Evolutionary conservation across 768 basidiomycete species (phyloP), one percentile per base, ranked within the genome.

Genomic region (Mycena olivaceomarginata): DNA sequence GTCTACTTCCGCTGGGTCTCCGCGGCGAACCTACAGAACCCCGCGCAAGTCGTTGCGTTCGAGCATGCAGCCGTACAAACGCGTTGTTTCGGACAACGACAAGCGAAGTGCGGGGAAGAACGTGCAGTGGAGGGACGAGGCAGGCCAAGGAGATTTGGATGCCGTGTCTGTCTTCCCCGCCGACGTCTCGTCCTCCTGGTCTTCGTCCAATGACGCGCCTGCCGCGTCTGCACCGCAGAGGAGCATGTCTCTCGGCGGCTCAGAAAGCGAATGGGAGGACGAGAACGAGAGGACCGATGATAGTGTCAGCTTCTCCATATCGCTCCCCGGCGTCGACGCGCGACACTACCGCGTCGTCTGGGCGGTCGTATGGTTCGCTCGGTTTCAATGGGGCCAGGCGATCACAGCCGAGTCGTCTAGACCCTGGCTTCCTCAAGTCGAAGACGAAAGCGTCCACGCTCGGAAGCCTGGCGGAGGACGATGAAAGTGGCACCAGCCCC

Each of bases 201-300:
- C 75, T 43, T 59, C 89, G 25, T 75, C 74, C 31, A 80, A 81
- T 16, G 83, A 80, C n/a, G 79, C 80, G 45, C 80, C 79, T n/a
- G 78, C 74, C 46, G 70, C 68, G 4, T 77, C 77, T 46, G 76
- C 81, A 6, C 79, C 88, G 16, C 84, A 83, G 20, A 87, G 92
- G 73, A 88, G 84, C 71, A 83, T 85, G 45, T 93, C 93, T 5
- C 84, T 90, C 31, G 90, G 92, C 62, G 90, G 92, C 8, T 95
- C 94, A 7, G 95, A 96, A 80, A 96, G 94, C 83, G 96, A 97
- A 72, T 97, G 96, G 96, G 96, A 97, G 85, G 95, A 97, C 82
- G 96, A 96, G 81, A 92, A 93, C 80, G 95, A 96, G 82, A 94
- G 91, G 86, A 95, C 94, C 1, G 95, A 97, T 10, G 95, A 95